Conservation (phyloP, 2,329 filamentous ascomycete genomes). For the Waltergamsia citrina region DNA sequence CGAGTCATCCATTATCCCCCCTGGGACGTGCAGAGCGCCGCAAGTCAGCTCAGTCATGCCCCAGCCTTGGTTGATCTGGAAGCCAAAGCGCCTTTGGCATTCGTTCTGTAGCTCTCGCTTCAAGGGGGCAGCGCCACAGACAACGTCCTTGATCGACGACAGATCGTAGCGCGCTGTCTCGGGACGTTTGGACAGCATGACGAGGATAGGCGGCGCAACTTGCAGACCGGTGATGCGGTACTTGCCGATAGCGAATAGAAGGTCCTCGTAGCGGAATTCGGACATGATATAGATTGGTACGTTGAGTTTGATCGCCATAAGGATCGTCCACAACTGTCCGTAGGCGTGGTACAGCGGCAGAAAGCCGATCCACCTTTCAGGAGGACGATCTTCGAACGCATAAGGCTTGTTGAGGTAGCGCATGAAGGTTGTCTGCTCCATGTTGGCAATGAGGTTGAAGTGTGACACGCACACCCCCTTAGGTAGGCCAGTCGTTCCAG, state of each 20-base stretch:
- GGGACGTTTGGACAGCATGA: constrained; percentile 49
- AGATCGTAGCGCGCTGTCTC: constrained; percentile 42
- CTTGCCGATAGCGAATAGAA: constrained; percentile 37
- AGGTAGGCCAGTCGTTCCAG: constrained; percentile 40
- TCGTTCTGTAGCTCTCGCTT: constrained; percentile 30
- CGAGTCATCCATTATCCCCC: constrained; percentile 21
- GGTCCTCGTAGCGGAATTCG: constrained; percentile 42
- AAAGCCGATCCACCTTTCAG: constrained; percentile 46
- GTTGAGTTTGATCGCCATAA: constrained; percentile 31
- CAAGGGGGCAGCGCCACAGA: constrained; percentile 44
- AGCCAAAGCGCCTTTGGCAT: constrained; percentile 29
- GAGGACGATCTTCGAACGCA: constrained; percentile 21
- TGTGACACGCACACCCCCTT: constrained; percentile 42
- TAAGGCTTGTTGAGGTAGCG: constrained; percentile 26
- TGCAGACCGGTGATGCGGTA: constrained; percentile 43
- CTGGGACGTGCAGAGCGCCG: constrained; percentile 30
- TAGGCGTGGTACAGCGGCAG: constrained; percentile 58
- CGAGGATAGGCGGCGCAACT: constrained; percentile 47
- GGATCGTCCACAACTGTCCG: constrained; percentile 41
- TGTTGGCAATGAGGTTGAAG: constrained; percentile 37
- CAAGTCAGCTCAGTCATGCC: constrained; percentile 50
- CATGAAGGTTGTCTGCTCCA: constrained; percentile 38
- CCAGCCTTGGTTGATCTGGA: constrained; percentile 42
- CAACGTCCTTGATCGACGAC: constrained; percentile 33
- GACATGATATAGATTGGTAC: constrained; percentile 47